Evolutionary conservation across 2,329 filamentous ascomycete genomes (phyloP).

Genomic region (Microdochium nivale): DNA sequence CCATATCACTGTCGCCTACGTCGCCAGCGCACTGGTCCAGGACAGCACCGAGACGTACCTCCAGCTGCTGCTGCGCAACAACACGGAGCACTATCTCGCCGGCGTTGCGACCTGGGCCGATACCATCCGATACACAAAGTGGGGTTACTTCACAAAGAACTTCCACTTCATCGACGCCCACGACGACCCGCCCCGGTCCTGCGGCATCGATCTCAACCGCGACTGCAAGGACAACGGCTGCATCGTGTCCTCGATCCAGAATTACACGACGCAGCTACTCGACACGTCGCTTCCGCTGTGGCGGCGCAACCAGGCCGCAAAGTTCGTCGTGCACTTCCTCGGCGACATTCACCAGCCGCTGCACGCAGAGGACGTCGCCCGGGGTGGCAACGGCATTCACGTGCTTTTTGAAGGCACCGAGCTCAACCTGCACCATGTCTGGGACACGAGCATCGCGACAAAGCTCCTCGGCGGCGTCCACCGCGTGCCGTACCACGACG

Average conservation of each 20-base stretch:
- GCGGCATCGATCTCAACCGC: constrained; percentile 49
- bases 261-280: constrained; percentile 49
- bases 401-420: constrained; percentile 50
- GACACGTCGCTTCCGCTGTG: constrained; percentile 33
- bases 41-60: constrained; percentile 47
- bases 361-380: constrained; percentile 53
- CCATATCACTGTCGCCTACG: constrained; percentile 56
- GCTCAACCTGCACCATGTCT: constrained; percentile 63
- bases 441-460: constrained; percentile 64
- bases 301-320: constrained; percentile 49
- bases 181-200: constrained; percentile 49
- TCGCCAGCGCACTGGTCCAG: constrained; percentile 52
- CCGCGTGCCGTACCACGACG: constrained; percentile 39
- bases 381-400: constrained; percentile 60
- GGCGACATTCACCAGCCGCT: constrained; percentile 64
- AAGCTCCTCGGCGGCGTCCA: constrained; percentile 49
- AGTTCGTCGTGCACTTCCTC: constrained; percentile 61
- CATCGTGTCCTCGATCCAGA: constrained; percentile 51
- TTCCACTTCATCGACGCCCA: constrained; percentile 66
- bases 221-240: constrained; percentile 57
- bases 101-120: constrained; percentile 61
- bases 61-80: constrained; percentile 45
- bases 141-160: constrained; percentile 50
- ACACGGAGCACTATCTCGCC: constrained; percentile 49
- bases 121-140: constrained; percentile 54